phyloP scores from a whole-genome alignment of 768 basidiomycete genomes.

The Aureoboletus auriporus region DNA sequence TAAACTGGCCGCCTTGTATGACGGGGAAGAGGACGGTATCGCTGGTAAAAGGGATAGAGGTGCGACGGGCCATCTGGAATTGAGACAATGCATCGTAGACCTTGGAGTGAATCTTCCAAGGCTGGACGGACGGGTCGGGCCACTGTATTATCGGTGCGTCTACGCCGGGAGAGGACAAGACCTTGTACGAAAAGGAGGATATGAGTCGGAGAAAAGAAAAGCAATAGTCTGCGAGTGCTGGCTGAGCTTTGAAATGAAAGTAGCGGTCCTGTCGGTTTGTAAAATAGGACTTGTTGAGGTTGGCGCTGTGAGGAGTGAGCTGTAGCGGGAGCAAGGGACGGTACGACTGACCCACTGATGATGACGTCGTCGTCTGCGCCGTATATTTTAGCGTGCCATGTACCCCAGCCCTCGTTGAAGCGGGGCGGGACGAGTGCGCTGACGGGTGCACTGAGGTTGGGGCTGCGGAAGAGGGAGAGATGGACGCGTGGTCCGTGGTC shows the following conservation, averaged over 20 bases:
- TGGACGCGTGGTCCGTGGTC: conserved; percentile 70
- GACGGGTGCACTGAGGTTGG: conserved; percentile 72
- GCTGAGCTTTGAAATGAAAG: conserved; percentile 62
- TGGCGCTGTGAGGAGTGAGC: conserved; percentile 58
- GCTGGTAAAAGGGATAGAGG: conserved; percentile 1
- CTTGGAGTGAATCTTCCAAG: conserved; percentile 62
- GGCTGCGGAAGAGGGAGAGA: conserved; percentile 83
- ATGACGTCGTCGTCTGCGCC: conserved; percentile 90
- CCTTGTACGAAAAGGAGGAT: conserved; percentile 67
- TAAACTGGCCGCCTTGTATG: conserved; percentile 87
- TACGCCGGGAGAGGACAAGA: conserved; percentile 27
- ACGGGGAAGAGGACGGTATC: conserved; percentile 70
- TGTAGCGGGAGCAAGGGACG: neutral
- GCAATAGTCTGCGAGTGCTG: conserved; percentile 75
- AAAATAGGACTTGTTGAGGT: conserved; percentile 91
- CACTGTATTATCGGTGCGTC: conserved; percentile 58
- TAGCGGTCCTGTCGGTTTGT: conserved; percentile 95
- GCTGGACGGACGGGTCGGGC: conserved; percentile 61
- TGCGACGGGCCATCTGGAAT: conserved; percentile 51
- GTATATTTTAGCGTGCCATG: conserved; percentile 97
- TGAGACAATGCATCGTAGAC: conserved; percentile 51
- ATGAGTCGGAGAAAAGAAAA: conserved; percentile 68
- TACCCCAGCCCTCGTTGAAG: conserved; percentile 98
- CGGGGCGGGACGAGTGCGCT: conserved; percentile 80
- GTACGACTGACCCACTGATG: conserved; percentile 74